A percentile compares a stretch with the other conserved stretches of the same genome.
Evolutionary conservation across 2,329 filamentous ascomycete species (phyloP).

Genomic region (Purpureocillium lavendulum): DNA sequence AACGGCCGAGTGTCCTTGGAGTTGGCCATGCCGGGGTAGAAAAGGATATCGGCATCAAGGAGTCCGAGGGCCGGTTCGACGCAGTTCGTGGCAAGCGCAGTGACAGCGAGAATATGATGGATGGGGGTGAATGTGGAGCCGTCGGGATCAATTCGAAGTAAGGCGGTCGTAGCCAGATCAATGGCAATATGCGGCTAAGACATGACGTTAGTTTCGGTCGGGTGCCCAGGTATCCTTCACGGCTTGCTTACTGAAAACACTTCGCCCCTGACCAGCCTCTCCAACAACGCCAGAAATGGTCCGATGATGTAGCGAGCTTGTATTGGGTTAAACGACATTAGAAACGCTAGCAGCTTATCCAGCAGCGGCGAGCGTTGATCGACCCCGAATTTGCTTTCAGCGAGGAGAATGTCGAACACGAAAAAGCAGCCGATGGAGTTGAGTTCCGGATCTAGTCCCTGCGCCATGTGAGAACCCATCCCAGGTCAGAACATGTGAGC

Average conservation of each 20-base stretch:
- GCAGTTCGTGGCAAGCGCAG: conserved; percentile 48
- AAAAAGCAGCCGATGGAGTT: conserved; percentile 45
- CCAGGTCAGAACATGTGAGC: no score
- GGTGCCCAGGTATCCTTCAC: no score
- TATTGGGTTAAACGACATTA: conserved; percentile 38
- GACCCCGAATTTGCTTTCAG: conserved; percentile 17
- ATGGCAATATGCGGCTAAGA: conserved; percentile 37
- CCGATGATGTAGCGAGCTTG: conserved; percentile 44
- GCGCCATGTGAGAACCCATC: conserved; percentile 5
- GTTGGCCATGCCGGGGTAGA: conserved; percentile 44
- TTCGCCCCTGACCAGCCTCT: conserved; percentile 26
- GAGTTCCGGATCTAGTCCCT: conserved; percentile 37
- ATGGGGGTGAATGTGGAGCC: conserved; percentile 57
- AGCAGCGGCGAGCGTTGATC: conserved; percentile 18
- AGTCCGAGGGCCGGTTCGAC: conserved; percentile 50
- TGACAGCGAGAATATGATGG: conserved; percentile 48
- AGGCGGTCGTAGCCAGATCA: conserved; percentile 38
- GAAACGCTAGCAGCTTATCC: conserved; percentile 34
- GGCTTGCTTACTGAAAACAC: conserved; percentile 29
- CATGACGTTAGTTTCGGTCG: conserved; percentile 3
- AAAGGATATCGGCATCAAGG: conserved; percentile 57
- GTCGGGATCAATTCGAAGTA: conserved; percentile 59
- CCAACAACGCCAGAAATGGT: conserved; percentile 34
- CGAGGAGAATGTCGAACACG: conserved; percentile 33
- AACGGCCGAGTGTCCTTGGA: conserved; percentile 27